Evolutionary conservation across 257 asterid genomes (phyloP), one percentile per base, ranked within the genome.

Genomic region (Eucommia ulmoides): DNA sequence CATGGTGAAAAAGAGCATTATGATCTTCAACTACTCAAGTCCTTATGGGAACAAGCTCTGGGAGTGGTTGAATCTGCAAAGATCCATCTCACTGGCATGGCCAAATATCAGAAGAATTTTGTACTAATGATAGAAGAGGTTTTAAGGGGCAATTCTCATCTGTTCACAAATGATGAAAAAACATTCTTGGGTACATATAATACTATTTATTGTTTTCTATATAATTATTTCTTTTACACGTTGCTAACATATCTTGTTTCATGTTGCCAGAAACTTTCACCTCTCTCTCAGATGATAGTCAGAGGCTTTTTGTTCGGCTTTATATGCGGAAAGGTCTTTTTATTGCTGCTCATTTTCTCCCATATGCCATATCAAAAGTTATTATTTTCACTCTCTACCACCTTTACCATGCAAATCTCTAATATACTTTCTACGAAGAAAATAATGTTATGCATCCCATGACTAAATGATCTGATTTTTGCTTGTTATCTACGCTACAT

Each of bases 221-320:
- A 20, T 18, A 35, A 19, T 10, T 25, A 23, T 14, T 46, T 56
- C 24, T 55, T 58, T 22, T 25, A 52, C 47, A 58, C 26, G 56
- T 45, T 42, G n/a, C 41, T 21, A 48, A 33, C 35, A 42, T 68
- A 51, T 41, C 47, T 22, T n/a, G 61, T 61, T 24, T 69, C 52
- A 63, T n/a, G 59, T 35, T 55, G 33, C 48, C 94, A 89, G 96
- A 77, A 63, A 54, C 77, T 53, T 81, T 82, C 61, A 51, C 49
- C 53, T 75, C 69, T 4, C 96, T 89, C 60, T 81, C 94, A 33
- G 83, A 82, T 71, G 98, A 80, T 55, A 67, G 98, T 59, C 83
- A 78, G 66, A 85, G 76, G 67, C 93, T 89, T 33, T 82, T 85
- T 66, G 77, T 85, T 53, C 83, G 94, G 45, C 81, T 89, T 51